A percentile compares a stretch with the other conserved stretches of the same genome.
Evolutionary conservation across 106 monocot species (phyloP).

Genomic region (Acanthochlamys bracteata): DNA sequence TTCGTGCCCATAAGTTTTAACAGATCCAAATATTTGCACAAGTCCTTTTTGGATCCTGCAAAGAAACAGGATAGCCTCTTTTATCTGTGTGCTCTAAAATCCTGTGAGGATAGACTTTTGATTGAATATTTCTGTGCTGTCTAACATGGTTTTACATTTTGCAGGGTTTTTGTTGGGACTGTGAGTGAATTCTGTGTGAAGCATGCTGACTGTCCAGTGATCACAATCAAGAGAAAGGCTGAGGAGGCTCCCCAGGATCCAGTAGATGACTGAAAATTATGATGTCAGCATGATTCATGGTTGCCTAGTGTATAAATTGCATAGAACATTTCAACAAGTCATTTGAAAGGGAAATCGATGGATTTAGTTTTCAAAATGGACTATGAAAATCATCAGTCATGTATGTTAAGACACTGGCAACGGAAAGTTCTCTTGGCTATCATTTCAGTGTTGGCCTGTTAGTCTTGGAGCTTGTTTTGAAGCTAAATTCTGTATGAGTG

Average conservation of each 20-base stretch:
- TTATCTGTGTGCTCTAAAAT: no score
- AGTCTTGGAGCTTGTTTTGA: no score
- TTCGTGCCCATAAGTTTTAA: no score
- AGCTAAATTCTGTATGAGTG: no score
- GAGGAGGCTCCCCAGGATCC: slow-evolving; percentile 71
- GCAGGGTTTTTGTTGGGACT: slow-evolving; percentile 87
- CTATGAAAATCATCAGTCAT: background rate
- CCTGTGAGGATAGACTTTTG: no score
- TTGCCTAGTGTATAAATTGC: background rate
- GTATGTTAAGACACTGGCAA: no score
- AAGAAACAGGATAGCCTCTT: no score
- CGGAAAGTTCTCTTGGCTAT: no score
- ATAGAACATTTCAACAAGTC: background rate
- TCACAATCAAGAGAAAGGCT: slow-evolving; percentile 58
- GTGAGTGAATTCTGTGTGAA: slow-evolving; percentile 93
- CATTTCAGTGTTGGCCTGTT: no score
- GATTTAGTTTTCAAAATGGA: background rate
- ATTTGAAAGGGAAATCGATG: background rate
- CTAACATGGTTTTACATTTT: background rate
- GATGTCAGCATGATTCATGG: background rate
- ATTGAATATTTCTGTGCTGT: no score
- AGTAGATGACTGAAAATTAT: slow-evolving; percentile 47
- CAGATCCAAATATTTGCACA: no score
- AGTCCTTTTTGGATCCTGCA: no score
- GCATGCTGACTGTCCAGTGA: slow-evolving; percentile 89